phyloP scores from a whole-genome alignment of 2,329 filamentous ascomycete species.

The Diaporthe batatas region DNA sequence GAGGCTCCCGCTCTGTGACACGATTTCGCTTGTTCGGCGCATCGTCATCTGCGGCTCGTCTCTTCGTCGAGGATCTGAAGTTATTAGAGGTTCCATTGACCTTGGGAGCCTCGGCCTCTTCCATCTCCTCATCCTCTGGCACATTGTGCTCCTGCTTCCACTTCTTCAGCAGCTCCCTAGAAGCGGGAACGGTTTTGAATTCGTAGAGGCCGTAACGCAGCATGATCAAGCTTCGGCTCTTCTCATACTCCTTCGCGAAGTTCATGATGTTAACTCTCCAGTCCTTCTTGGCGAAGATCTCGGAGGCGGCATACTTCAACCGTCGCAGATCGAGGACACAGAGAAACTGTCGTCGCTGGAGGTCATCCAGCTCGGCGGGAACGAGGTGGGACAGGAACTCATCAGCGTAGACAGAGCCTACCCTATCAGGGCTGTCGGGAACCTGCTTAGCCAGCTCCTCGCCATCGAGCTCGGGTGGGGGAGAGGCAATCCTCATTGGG shows the following conservation, averaged over 20 bases:
- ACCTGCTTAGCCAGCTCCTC: conserved; percentile 67
- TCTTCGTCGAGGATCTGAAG: conserved; percentile 56
- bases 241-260: conserved; percentile 75
- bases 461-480: conserved; percentile 68
- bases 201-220: conserved; percentile 73
- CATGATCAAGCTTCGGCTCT: conserved; percentile 72
- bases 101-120: conserved; percentile 47
- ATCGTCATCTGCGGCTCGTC: conserved; percentile 67
- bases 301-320: conserved; percentile 72
- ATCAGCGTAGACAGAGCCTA: conserved; percentile 70
- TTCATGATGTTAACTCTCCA: conserved; percentile 74
- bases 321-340: conserved; percentile 73
- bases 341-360: conserved; percentile 73
- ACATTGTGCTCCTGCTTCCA: conserved; percentile 71
- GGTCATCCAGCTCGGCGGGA: conserved; percentile 68
- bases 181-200: conserved; percentile 73
- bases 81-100: conserved; percentile 52
- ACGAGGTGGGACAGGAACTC: conserved; percentile 70
- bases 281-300: conserved; percentile 71
- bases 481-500: conserved; percentile 69
- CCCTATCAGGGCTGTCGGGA: conserved; percentile 64
- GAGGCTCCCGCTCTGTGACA: conserved; percentile 56
- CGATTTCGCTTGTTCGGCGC: conserved; percentile 64
- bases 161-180: conserved; percentile 68
- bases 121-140: conserved; percentile 60